A percentile compares a stretch with the other conserved stretches of the same genome.
phyloP scores from a whole-genome alignment of 371 early-diverging fungal genomes.

The Mucor velutinosus region DNA sequence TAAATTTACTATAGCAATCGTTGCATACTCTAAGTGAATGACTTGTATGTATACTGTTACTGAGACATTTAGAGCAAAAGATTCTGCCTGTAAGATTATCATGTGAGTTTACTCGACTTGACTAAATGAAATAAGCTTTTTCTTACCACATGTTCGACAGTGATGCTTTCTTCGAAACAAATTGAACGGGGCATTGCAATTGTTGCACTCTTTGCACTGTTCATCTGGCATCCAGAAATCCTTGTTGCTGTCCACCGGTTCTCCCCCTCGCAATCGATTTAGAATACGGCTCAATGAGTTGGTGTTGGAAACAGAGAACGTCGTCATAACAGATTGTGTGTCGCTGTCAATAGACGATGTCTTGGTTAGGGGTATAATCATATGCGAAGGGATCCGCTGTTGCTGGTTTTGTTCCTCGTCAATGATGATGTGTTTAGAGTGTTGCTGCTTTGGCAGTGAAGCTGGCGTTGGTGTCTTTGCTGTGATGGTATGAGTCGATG shows the following conservation, averaged over 20 bases:
- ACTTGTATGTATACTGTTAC: slow-evolving; percentile 19
- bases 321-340: slow-evolving; percentile 55
- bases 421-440: slow-evolving; percentile 4
- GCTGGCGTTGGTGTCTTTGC: not conserved
- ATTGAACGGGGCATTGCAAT: slow-evolving; percentile 72
- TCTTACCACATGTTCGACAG: slow-evolving; percentile 79
- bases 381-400: slow-evolving; percentile 1
- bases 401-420: slow-evolving; percentile 15
- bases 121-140: too few species aligned
- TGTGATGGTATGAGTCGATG: not conserved
- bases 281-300: slow-evolving; percentile 55
- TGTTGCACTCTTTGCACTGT: slow-evolving; percentile 74
- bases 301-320: slow-evolving; percentile 51
- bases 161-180: slow-evolving; percentile 78
- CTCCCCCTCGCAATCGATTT: slow-evolving; percentile 57
- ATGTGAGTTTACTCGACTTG: not conserved
- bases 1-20: slow-evolving; percentile 23
- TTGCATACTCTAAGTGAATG: slow-evolving; percentile 28
- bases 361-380: slow-evolving; percentile 20
- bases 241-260: slow-evolving; percentile 40
- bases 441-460: not conserved
- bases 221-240: slow-evolving; percentile 88
- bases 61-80: slow-evolving; percentile 28
- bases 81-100: slow-evolving; percentile 18
- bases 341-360: slow-evolving; percentile 51